Evolutionary conservation across 306 rosid species (phyloP).

Genomic region (Cicer arietinum): DNA sequence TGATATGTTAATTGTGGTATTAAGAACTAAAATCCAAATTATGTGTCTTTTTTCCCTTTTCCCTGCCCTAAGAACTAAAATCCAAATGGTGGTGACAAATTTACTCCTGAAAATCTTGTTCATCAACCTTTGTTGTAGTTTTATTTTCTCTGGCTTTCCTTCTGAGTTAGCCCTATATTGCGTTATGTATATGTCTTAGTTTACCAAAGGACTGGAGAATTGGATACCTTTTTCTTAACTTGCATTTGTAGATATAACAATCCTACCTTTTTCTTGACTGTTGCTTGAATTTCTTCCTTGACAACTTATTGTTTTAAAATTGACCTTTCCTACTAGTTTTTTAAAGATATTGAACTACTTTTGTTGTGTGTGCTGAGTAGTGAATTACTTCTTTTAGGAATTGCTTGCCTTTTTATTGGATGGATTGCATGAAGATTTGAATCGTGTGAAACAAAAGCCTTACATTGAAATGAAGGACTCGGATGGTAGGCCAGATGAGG

Average conservation of each 20-base stretch:
- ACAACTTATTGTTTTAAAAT: constrained; percentile 16
- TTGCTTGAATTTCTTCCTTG: constrained; percentile 20
- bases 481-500: constrained; percentile 88
- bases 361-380: constrained; percentile 37
- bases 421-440: constrained; percentile 99
- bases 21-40: constrained; percentile 2
- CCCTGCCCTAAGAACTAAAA: too few species aligned
- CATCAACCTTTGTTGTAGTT: not conserved
- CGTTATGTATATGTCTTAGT: constrained; percentile 17
- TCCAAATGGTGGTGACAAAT: not conserved
- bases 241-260: constrained; percentile 4
- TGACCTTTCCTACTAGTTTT: constrained; percentile 16
- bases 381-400: constrained; percentile 62
- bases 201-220: constrained; percentile 16
- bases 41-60: too few species aligned
- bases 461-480: constrained; percentile 97
- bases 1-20: constrained; percentile 11
- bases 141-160: constrained; percentile 23
- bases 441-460: constrained; percentile 97
- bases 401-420: constrained; percentile 97
- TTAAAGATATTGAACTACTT: constrained; percentile 32
- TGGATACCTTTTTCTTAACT: constrained; percentile 17
- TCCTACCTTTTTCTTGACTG: not conserved
- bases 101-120: constrained; percentile 1
- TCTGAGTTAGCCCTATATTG: not conserved